Evolutionary conservation across 208 protist species (phyloP), one percentile per base, ranked within the genome.

Genomic region (Crithidia thermophila): DNA sequence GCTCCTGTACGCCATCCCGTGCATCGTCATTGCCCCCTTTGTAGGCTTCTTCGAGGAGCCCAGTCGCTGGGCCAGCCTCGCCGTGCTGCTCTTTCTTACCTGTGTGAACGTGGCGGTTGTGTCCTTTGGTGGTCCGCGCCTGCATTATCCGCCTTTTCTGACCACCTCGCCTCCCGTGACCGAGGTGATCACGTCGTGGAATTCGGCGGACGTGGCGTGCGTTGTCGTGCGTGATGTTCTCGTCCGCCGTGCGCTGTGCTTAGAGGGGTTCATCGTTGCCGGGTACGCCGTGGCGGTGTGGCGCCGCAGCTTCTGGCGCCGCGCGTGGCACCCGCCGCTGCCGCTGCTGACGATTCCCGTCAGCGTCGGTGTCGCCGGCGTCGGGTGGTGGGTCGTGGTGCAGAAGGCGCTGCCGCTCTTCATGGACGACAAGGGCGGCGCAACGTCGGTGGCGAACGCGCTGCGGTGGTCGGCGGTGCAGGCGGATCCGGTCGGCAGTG

Each of bases 91-190:
- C 14, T 67, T 88, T 27, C 73, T 88, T 30, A 85, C 84, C 27
- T 61, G 27, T 11, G 69, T 85, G 37, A 89, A 88, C 42, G 45
- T 82, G 11, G 60, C 46, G 18, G 49, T 86, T 6, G 81, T 82
- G 7, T 76, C 85, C 18, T 85, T 77, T 58, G 84, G 84, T 28
- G 84, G 84, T 3, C 37, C 36, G n/a, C 55, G 23, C 42, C 46
- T 79, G 46, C 77, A 94, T 60, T 51, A 82, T 58, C 82, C 88
- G 21, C 84, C 88, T n/a, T 91, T 88, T 50, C 37, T 91, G 50
- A 56, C 63, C 16, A 85, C 82, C 8, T 49, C 66, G 31, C 88
- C 84, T 9, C 31, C 76, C 13, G 11, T 87, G 49, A 68, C 65
- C 36, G 85, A 75, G 75, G 50, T 77, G 34, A 66, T 57, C 18